Base-by-base conservation (phyloP, 2,329 filamentous ascomycete genomes). In the Alternaria hordeiaustralica region DNA sequence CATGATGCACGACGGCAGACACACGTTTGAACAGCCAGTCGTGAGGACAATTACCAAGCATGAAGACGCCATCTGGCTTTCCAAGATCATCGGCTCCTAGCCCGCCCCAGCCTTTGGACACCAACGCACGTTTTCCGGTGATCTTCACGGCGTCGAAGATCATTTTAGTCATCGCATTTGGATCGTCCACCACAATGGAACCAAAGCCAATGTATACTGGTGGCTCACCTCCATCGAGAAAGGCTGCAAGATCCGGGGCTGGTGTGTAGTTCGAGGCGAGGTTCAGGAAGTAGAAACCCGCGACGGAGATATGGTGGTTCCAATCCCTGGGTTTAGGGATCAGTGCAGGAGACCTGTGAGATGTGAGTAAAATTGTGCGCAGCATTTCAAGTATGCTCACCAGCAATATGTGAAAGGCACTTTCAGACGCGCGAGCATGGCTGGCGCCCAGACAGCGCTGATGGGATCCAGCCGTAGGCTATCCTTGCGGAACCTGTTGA, bases 341-440 rank as follows among this genome's bases (percentile, higher is more conserved):
- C 21, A 83, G 69, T 26, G 78, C 78, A 12, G 80, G 80, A 12
- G 79, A 80, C 78, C 75, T 78, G 50, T 5, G 3, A 23, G 2
- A 28, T 33, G 18, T 53, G 57, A 69, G 61, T 26, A 2, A 6
- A 7, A 5, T 23, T 46, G 5, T 43, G 23, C 6, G 12, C 26
- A 28, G 46, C 36, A 25, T 10, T 11, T 3, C 5, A 12, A 18
- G 28, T 33, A 15, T 7, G 58, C 73, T 64, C 72, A 85, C 94
- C 94, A 97, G 80, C 94, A 96, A 75, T 97, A 98, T 0, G 94
- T 97, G 71, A 92, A 93, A 1, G 94, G 93, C 15, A 97, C 87
- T 50, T 87, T 87, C 30, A 97, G 82, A 30, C 92, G 88, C 47
- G 88, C 89, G 13, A 96, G 83, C 76, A 97, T 87, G 4, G 91